These are phyloP conservation scores for Psilocybe cyanescens DNA, from an alignment of 768 basidiomycete genomes.

Conservation along the genomic window DNA sequence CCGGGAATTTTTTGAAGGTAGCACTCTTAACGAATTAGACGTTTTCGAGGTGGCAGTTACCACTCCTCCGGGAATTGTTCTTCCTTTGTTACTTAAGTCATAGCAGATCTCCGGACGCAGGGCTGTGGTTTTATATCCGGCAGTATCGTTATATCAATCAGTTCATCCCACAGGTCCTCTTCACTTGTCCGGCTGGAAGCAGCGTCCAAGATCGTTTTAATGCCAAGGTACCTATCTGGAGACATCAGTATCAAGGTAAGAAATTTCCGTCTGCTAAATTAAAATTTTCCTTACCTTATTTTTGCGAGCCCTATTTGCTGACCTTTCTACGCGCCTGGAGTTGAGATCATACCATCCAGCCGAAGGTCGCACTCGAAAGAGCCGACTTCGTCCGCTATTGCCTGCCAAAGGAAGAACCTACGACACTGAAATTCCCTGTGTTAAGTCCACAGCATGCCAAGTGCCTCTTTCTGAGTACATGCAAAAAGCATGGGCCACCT, in stretches of 20 bases:
- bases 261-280: too few species aligned
- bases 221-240: conserved; percentile 30
- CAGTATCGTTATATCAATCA: conserved; percentile 22
- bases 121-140: conserved; percentile 24
- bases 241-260: conserved; percentile 18
- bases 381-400: too few species aligned
- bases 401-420: conserved; percentile 38
- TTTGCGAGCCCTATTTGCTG: conserved; percentile 30
- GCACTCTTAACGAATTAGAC: conserved; percentile 32
- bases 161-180: conserved; percentile 23
- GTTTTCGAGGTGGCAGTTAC: conserved; percentile 32
- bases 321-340: conserved; percentile 31
- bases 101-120: conserved; percentile 31
- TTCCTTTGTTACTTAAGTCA: conserved; percentile 32
- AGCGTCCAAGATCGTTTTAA: conserved; percentile 27
- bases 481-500: conserved; percentile 40
- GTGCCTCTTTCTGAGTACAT: conserved; percentile 33
- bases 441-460: conserved; percentile 15
- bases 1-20: conserved; percentile 31
- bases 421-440: not conserved
- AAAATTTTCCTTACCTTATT: too few species aligned
- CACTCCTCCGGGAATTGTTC: conserved; percentile 25
- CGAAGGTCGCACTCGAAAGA: conserved; percentile 22
- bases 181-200: conserved; percentile 31
- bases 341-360: conserved; percentile 38